Evolutionary conservation across 768 basidiomycete genomes (phyloP), one percentile per base, ranked within the genome.

Genomic region (Leucogyrophana mollusca): DNA sequence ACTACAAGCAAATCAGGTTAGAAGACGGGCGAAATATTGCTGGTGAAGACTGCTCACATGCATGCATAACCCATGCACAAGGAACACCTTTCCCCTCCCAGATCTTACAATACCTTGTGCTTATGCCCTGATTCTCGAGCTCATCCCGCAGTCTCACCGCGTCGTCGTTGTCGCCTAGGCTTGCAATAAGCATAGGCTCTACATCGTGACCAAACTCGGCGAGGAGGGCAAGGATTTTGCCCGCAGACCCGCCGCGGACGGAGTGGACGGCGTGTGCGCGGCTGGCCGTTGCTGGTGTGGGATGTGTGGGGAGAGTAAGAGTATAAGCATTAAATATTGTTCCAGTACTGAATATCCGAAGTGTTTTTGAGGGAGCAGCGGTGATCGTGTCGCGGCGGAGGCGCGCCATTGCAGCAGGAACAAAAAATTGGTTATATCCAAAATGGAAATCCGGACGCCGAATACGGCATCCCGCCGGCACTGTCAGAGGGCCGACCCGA

Each of bases 261-360:
- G 80, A 79, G 34, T 75, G 64, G 3, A 91, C 87, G 3, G 84
- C 79, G 55, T 89, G 83, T 0, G 90, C 88, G 36, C 90, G 84
- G 2, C 80, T 62, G 2, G 76, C 82, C 6, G 76, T 73, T 9
- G 74, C 71, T 1, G 82, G 80, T 10, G 62, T 60, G 1, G 87
- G 87, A 48, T 86, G 78, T 11, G 72, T 60, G 17, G 80, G 79
- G 3, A 92, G 56, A 32, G 72, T 71, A 40, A 93, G 76, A 0
- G 81, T 83, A 61, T 90, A 83, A 4, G 87, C 88, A 35, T 87
- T 65, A 60, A 92, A 92, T 33, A 93, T 76, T 9, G 90, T 87
- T 11, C 90, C 90, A 10, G 84, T 83, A 2, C 87, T 86, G 33
- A 92, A 77, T 20, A 92, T 80, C 35, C 88, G 83, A 14, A 89